Percentiles rank a stretch among this genome's conserved stretches.
phyloP scores from a whole-genome alignment of 371 early-diverging fungal species.

The Blyttiomyces sp. region DNA sequence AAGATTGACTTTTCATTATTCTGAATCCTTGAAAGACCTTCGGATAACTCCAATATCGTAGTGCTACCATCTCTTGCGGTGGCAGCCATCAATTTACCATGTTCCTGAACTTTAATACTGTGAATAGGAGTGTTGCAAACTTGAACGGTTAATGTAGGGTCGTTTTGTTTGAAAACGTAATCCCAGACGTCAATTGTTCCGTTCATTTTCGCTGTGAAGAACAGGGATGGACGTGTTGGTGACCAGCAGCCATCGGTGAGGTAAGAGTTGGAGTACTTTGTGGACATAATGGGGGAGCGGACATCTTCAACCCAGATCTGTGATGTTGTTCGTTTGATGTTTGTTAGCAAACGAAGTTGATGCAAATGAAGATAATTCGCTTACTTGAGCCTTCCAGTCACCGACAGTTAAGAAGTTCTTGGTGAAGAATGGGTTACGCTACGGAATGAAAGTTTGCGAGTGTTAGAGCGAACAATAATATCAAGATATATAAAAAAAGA shows the following conservation, averaged over 20 bases:
- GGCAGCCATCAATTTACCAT: constrained; percentile 48
- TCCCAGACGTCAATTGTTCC: constrained; percentile 59
- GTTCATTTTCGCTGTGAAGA: constrained; percentile 52
- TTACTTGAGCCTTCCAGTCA: constrained; percentile 54
- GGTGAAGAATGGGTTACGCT: constrained; percentile 58
- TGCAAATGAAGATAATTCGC: neutral
- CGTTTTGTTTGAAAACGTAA: constrained; percentile 52
- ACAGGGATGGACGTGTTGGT: constrained; percentile 52
- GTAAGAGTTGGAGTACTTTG: constrained; percentile 42
- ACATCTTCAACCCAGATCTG: constrained; percentile 60
- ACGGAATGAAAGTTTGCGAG: neutral
- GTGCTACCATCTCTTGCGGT: constrained; percentile 50
- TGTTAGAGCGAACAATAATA: too few species aligned
- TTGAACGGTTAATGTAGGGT: constrained; percentile 52
- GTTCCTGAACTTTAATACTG: constrained; percentile 52
- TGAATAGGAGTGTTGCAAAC: constrained; percentile 50
- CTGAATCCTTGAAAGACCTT: constrained; percentile 41
- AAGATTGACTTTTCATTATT: constrained; percentile 50
- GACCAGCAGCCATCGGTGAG: constrained; percentile 58
- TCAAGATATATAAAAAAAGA: neutral
- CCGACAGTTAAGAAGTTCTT: constrained; percentile 58
- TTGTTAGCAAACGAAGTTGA: neutral
- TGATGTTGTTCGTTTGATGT: neutral
- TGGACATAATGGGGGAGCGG: constrained; percentile 48
- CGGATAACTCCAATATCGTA: constrained; percentile 50